Conservation (phyloP, 805 yeast genomes). For the Allodekkera sacchari region DNA sequence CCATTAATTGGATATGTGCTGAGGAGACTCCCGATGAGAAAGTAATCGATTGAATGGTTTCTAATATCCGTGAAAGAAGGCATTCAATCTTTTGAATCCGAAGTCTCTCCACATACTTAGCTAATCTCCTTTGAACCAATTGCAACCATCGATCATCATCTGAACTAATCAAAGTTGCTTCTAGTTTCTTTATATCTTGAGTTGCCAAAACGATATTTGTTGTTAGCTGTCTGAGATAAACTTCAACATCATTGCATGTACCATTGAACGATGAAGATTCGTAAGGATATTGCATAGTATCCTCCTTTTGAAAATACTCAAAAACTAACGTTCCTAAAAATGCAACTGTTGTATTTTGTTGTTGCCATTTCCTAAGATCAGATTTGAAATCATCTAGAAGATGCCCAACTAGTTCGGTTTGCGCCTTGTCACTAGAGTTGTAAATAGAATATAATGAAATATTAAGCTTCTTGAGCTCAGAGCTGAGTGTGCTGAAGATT, state of each 20-base stretch:
- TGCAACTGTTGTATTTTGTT: conserved; percentile 20
- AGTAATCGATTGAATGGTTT: conserved; percentile 19
- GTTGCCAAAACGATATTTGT: conserved; percentile 57
- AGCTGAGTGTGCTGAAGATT: conserved; percentile 20
- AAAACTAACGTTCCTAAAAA: conserved; percentile 43
- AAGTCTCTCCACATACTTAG: conserved; percentile 31
- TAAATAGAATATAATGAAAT: conserved; percentile 6
- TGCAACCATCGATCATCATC: conserved; percentile 53
- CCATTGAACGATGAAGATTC: conserved; percentile 9
- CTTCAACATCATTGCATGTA: conserved; percentile 33
- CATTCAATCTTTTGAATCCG: conserved; percentile 9
- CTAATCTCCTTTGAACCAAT: conserved; percentile 35
- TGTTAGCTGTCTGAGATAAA: conserved; percentile 39
- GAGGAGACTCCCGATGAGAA: conserved; percentile 28
- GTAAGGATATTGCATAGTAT: no score
- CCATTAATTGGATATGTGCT: no score
- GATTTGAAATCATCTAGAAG: conserved; percentile 20
- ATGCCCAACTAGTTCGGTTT: conserved; percentile 13
- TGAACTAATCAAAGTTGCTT: conserved; percentile 24
- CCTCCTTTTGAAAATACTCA: conserved; percentile 48
- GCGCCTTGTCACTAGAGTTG: conserved; percentile 9
- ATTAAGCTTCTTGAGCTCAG: conserved; percentile 8
- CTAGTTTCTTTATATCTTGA: conserved; percentile 45
- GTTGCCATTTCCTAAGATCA: conserved; percentile 29
- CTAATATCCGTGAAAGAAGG: no score